Base-by-base conservation (phyloP, 768 basidiomycete genomes). In the Tylopilus vinaceipallidus region DNA sequence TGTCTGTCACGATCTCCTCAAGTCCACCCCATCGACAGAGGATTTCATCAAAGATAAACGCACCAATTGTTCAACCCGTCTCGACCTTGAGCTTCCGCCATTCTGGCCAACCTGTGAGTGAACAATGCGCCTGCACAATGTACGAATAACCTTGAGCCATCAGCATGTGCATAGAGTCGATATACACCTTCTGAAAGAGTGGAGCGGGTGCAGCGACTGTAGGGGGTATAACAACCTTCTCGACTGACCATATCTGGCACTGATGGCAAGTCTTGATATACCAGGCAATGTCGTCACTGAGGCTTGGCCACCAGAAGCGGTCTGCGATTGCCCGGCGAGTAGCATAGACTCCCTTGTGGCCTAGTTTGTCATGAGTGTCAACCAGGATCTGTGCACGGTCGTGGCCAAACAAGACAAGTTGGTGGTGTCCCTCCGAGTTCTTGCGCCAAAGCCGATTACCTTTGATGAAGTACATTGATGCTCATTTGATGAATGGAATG, bases 1-100 rank as follows among this genome's bases (percentile, higher is more conserved):
- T 79, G 50, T 79, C 76, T 0, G 70, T 74, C 1, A 77, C 66
- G 16, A 78, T 71, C 20, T 71, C 59, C 0, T 12, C 17, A 1
- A 74, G 17, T 16, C 66, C 60, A 3, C 74, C 75, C 75, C 74
- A 77, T 16, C n/a, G n/a, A n/a, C n/a, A n/a, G n/a, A n/a, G n/a
- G n/a, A n/a, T n/a, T n/a, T n/a, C n/a, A n/a, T n/a, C n/a, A n/a
- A n/a, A n/a, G n/a, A n/a, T n/a, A n/a, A n/a, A n/a, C n/a, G n/a
- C n/a, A n/a, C n/a, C n/a, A n/a, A n/a, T n/a, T n/a, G n/a, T n/a
- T n/a, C n/a, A n/a, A n/a, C n/a, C n/a, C n/a, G n/a, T n/a, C n/a
- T n/a, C n/a, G n/a, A n/a, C n/a, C n/a, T n/a, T n/a, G n/a, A n/a
- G n/a, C n/a, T n/a, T n/a, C n/a, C n/a, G 65, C 43, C 48, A 69